These are phyloP conservation scores for Venturia effusa DNA, from an alignment of 2,329 filamentous ascomycete genomes.

Conservation along the genomic window DNA sequence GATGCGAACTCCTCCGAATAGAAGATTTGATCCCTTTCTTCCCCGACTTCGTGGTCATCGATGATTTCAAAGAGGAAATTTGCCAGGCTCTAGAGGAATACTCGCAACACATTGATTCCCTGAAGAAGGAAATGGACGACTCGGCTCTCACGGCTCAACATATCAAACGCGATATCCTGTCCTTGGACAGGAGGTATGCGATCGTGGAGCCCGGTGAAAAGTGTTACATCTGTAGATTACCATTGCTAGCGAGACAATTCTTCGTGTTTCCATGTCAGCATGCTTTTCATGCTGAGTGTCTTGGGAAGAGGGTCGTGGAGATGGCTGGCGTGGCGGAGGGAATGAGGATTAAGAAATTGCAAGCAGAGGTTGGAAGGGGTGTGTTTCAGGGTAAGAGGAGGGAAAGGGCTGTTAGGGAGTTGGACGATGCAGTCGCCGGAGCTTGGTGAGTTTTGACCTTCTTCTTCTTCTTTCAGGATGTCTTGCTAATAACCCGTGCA, in stretches of 20 bases:
- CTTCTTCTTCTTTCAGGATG: background rate
- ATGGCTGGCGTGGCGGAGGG: slow-evolving; percentile 66
- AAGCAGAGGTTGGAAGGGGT: slow-evolving; percentile 71
- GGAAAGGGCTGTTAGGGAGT: slow-evolving; percentile 74
- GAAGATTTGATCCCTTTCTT: slow-evolving; percentile 98
- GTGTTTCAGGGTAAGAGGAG: slow-evolving; percentile 58
- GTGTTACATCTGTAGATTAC: slow-evolving; percentile 80
- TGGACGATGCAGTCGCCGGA: slow-evolving; percentile 84
- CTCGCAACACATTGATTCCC: slow-evolving; percentile 73
- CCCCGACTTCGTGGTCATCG: slow-evolving; percentile 95
- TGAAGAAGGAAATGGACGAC: slow-evolving; percentile 94
- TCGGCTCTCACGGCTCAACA: slow-evolving; percentile 78
- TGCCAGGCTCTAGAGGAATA: slow-evolving; percentile 91
- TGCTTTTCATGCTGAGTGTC: slow-evolving; percentile 90
- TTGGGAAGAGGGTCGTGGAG: slow-evolving; percentile 76
- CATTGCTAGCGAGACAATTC: slow-evolving; percentile 81
- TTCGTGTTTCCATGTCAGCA: slow-evolving; percentile 99
- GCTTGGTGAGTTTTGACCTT: slow-evolving; percentile 55
- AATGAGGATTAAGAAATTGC: slow-evolving; percentile 73
- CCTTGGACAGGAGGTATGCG: slow-evolving; percentile 79
- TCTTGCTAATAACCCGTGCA: slow-evolving; percentile 28
- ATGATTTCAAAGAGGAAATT: slow-evolving; percentile 98
- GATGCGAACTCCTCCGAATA: slow-evolving; percentile 84
- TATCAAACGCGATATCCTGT: slow-evolving; percentile 81
- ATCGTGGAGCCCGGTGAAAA: slow-evolving; percentile 94